A percentile compares a stretch with the other conserved stretches of the same genome.
Evolutionary conservation across 1,284 basidiomycete species (phyloP).

Genomic region (Pulveroboletus sp.): DNA sequence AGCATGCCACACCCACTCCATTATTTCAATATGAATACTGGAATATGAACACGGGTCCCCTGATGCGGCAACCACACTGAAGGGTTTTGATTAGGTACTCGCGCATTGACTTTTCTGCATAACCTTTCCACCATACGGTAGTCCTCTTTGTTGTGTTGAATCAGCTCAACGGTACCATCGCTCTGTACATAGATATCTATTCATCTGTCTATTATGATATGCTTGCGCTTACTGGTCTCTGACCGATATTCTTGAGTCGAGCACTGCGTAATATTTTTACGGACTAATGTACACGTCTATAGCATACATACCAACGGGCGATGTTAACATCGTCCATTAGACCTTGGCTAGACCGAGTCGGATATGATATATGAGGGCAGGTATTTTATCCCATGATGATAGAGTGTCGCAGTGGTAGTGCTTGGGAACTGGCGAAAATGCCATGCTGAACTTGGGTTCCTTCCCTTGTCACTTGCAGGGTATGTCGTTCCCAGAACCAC

Average conservation of each 20-base stretch:
- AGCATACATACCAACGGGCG: too few relatives aligned
- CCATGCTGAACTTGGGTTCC: too few relatives aligned
- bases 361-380: too few relatives aligned
- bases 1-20: slow-evolving; percentile 15
- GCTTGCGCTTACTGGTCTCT: slow-evolving; percentile 1
- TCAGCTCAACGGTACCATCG: slow-evolving; percentile 14
- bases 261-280: neutral
- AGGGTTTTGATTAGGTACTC: slow-evolving; percentile 21
- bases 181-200: slow-evolving; percentile 39
- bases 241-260: neutral
- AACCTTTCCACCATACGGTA: slow-evolving; percentile 27
- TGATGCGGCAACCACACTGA: slow-evolving; percentile 14
- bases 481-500: too few relatives aligned
- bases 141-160: slow-evolving; percentile 19
- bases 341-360: too few relatives aligned
- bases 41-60: slow-evolving; percentile 22
- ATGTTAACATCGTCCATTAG: too few relatives aligned
- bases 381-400: too few relatives aligned
- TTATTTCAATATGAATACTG: slow-evolving; percentile 18
- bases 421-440: too few relatives aligned
- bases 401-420: too few relatives aligned
- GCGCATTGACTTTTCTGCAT: slow-evolving; percentile 24
- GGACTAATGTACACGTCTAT: neutral
- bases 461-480: neutral
- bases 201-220: slow-evolving; percentile 24